Evolutionary conservation across 805 yeast species (phyloP).

Genomic region (Nakazawaea holstii): DNA sequence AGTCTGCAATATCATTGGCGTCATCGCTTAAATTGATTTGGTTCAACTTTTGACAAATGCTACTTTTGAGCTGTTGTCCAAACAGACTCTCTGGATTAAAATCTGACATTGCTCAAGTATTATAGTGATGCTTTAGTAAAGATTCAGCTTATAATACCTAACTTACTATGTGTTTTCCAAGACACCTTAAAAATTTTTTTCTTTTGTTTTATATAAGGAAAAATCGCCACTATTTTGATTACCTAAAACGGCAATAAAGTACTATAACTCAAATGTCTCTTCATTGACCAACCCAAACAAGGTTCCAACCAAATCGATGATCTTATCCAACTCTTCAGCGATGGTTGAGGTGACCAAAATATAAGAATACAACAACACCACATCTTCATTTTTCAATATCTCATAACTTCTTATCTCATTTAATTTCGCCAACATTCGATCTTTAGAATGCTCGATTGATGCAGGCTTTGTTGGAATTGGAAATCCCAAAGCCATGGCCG

Average conservation of each 20-base stretch:
- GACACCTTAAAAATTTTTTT: background rate
- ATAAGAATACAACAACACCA: slow-evolving; percentile 71
- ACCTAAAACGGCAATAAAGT: background rate
- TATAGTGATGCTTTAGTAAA: too few species aligned
- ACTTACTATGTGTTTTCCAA: too few species aligned
- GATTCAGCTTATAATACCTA: too few species aligned
- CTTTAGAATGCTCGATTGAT: slow-evolving; percentile 69
- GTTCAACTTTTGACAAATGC: slow-evolving; percentile 34
- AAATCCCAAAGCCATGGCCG: slow-evolving; percentile 68
- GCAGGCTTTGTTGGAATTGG: slow-evolving; percentile 79
- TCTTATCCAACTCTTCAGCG: slow-evolving; percentile 55
- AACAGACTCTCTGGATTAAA: slow-evolving; percentile 27
- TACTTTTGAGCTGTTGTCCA: slow-evolving; percentile 36
- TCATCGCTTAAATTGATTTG: slow-evolving; percentile 43
- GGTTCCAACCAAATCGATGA: slow-evolving; percentile 48
- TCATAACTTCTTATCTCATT: slow-evolving; percentile 46
- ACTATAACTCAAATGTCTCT: slow-evolving; percentile 48
- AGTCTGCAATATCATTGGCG: slow-evolving; percentile 64
- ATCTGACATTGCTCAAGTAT: slow-evolving; percentile 15
- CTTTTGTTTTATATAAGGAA: background rate
- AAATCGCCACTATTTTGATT: background rate
- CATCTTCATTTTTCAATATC: slow-evolving; percentile 58
- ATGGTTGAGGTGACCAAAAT: slow-evolving; percentile 66
- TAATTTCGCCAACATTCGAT: slow-evolving; percentile 59
- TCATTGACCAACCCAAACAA: slow-evolving; percentile 64